These are phyloP conservation scores for Ustilago shanxiensis DNA, from an alignment of 1,284 basidiomycete species.

Conservation along the genomic window DNA sequence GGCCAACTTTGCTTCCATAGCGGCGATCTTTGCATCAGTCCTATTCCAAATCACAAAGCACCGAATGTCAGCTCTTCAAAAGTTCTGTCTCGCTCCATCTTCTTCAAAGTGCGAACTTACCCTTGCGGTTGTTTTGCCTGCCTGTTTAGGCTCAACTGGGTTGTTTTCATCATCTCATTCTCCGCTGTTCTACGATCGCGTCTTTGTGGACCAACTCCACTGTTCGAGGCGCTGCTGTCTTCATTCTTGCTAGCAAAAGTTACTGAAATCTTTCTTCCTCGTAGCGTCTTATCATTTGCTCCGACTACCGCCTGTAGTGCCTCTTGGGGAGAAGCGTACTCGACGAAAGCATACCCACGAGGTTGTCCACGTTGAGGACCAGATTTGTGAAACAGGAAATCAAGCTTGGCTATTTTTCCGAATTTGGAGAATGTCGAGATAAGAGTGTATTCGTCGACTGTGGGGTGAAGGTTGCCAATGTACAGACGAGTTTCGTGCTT, in stretches of 20 bases:
- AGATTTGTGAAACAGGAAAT: constrained; percentile 93
- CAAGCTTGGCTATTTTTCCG: constrained; percentile 90
- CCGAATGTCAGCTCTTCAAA: background rate
- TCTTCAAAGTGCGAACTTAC: constrained; percentile 70
- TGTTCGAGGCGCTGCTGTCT: background rate
- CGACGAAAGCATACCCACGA: constrained; percentile 92
- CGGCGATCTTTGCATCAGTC: constrained; percentile 88
- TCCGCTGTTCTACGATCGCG: constrained; percentile 15
- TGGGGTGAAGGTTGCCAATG: constrained; percentile 87
- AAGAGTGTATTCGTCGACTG: constrained; percentile 86
- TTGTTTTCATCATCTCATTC: constrained; percentile 76
- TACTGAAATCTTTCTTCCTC: constrained; percentile 87
- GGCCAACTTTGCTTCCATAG: constrained; percentile 89
- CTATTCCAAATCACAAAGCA: constrained; percentile 7
- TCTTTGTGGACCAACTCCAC: constrained; percentile 47
- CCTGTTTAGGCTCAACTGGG: constrained; percentile 88
- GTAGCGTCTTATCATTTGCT: constrained; percentile 83
- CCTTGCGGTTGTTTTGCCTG: constrained; percentile 76
- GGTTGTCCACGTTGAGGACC: constrained; percentile 90
- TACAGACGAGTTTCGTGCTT: constrained; percentile 77
- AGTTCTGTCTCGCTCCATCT: too few species aligned
- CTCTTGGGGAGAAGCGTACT: constrained; percentile 76
- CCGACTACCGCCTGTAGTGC: constrained; percentile 82
- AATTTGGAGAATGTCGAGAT: constrained; percentile 90
- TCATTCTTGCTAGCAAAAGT: constrained; percentile 82